These are phyloP conservation scores for Trichoderma sp. DNA, from an alignment of 2,329 filamentous ascomycete genomes.

Conservation along the genomic window DNA sequence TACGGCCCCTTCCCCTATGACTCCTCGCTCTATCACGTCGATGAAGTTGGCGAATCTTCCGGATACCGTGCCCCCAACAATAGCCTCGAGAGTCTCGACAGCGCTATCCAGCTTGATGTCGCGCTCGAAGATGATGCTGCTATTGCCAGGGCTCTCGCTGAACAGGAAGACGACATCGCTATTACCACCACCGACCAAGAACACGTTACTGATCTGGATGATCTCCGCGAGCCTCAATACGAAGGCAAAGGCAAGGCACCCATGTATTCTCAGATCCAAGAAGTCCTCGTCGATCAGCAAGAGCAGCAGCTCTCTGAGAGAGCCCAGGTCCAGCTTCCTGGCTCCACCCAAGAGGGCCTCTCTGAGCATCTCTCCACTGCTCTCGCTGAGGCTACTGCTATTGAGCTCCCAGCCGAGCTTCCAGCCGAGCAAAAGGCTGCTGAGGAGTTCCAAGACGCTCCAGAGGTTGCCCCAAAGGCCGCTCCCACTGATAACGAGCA, in stretches of 20 bases:
- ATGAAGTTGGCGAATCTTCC: conserved; percentile 14
- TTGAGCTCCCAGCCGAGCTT: not conserved
- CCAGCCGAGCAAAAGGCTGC: not conserved
- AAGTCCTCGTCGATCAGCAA: not conserved
- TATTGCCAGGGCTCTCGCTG: too few species aligned
- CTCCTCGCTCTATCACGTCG: not conserved
- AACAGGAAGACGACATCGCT: not conserved
- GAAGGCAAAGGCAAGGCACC: not conserved
- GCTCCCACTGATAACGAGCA: not conserved
- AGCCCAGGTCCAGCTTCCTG: not conserved
- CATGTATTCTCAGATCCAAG: not conserved
- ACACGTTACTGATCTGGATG: not conserved
- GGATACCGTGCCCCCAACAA: not conserved
- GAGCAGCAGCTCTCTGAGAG: not conserved
- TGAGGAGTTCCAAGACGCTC: not conserved
- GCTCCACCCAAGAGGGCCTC: conserved; percentile 9
- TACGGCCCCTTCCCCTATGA: not conserved
- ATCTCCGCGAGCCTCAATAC: conserved; percentile 8
- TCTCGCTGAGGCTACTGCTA: not conserved
- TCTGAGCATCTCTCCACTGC: not conserved
- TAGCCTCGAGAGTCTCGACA: not conserved
- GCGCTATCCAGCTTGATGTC: not conserved
- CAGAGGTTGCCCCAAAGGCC: not conserved
- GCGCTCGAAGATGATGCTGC: too few species aligned
- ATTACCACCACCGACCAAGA: not conserved